Conservation (phyloP, 225 moss, liverwort and hornwort species). For the Asterella californica region DNA sequence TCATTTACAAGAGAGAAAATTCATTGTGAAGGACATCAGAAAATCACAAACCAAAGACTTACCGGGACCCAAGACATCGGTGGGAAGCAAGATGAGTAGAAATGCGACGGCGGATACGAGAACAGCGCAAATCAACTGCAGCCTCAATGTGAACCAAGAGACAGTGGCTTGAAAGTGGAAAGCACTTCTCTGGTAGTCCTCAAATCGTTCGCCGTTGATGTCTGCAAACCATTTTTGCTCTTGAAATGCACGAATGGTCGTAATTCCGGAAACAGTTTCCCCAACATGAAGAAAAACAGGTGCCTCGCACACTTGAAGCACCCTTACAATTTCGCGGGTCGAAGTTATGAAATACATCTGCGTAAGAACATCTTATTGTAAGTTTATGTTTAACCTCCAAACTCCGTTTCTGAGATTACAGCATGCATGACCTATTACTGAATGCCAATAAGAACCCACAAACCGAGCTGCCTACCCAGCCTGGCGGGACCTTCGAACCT, state of each 20-base stretch:
- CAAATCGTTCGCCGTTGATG: slow-evolving; percentile 20
- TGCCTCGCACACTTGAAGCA: slow-evolving; percentile 28
- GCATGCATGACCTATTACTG: neutral
- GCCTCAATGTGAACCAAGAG: slow-evolving; percentile 23
- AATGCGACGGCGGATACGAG: slow-evolving; percentile 15
- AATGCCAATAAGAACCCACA: too few relatives aligned
- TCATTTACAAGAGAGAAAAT: too few relatives aligned
- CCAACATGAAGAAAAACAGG: slow-evolving; percentile 35
- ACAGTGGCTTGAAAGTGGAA: slow-evolving; percentile 16
- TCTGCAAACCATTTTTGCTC: slow-evolving; percentile 29
- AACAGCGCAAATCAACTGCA: slow-evolving; percentile 14
- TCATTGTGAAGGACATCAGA: too few relatives aligned
- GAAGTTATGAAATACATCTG: slow-evolving; percentile 22
- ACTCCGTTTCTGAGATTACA: neutral
- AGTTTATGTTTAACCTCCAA: too few relatives aligned
- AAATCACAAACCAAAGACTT: too few relatives aligned
- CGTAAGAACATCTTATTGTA: too few relatives aligned
- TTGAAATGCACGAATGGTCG: slow-evolving; percentile 32
- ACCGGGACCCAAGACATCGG: slow-evolving; percentile 29
- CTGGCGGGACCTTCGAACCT: too few relatives aligned
- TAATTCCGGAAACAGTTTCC: slow-evolving; percentile 24
- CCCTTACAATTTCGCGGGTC: slow-evolving; percentile 22
- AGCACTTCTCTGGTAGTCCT: slow-evolving; percentile 24
- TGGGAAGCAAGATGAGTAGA: slow-evolving; percentile 27
- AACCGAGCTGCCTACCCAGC: too few relatives aligned